Evolutionary conservation across 2,329 filamentous ascomycete species (phyloP).

Genomic region (Trichoderma sp.): DNA sequence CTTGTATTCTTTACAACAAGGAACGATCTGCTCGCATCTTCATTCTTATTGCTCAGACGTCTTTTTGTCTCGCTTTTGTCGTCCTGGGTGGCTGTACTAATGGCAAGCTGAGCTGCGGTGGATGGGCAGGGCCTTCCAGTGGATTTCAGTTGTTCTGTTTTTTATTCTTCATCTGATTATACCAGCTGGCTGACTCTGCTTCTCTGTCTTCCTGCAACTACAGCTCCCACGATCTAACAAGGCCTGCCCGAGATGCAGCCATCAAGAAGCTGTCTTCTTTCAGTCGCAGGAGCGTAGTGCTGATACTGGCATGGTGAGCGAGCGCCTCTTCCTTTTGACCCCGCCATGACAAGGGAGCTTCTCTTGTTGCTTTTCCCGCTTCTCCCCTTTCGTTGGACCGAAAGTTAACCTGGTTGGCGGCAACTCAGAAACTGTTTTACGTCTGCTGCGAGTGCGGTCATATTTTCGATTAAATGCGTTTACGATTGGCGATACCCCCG

Average conservation of each 20-base stretch:
- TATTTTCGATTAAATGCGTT: constrained; percentile 65
- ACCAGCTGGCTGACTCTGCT: constrained; percentile 47
- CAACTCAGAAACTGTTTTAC: constrained; percentile 79
- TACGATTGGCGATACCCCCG: constrained; percentile 32
- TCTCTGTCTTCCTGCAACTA: constrained; percentile 38
- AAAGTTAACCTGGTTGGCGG: constrained; percentile 3
- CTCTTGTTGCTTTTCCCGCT: not conserved
- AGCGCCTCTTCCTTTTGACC: not conserved
- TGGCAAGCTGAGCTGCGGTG: constrained; percentile 5
- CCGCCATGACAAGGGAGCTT: not conserved
- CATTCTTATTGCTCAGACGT: not conserved
- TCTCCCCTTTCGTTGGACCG: not conserved
- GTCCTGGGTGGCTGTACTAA: constrained; percentile 3
- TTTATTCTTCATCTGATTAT: constrained; percentile 31
- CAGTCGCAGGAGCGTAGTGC: constrained; percentile 96
- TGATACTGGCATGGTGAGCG: constrained; percentile 94
- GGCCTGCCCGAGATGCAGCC: constrained; percentile 79
- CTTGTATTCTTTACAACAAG: not conserved
- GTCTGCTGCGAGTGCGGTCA: constrained; percentile 94
- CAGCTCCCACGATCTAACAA: constrained; percentile 91
- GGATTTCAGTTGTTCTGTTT: constrained; percentile 33
- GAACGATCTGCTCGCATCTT: not conserved
- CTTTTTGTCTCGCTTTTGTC: not conserved
- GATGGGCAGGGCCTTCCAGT: constrained; percentile 26
- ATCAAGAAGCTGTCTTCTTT: constrained; percentile 95